Base-by-base conservation (phyloP, 2,329 filamentous ascomycete species). In the Penicillium sclerotiorum region DNA sequence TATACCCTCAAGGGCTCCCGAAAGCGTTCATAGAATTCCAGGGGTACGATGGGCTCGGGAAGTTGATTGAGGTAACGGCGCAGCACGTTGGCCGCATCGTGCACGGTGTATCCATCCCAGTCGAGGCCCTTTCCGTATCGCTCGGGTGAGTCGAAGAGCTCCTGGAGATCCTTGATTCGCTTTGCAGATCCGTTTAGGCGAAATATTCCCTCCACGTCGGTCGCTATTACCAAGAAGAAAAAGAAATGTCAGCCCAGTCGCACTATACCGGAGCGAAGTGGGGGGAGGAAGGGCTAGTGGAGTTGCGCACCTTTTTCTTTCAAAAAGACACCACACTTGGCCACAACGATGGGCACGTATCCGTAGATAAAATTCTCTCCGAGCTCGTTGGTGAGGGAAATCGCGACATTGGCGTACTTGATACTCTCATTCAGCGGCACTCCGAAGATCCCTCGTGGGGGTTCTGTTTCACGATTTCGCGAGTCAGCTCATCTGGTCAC, bases 281-380 rank as follows among this genome's bases (percentile, higher is more conserved):
- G n/a, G n/a, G n/a, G n/a, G n/a, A n/a, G 11, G 41, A 35, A 20
- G 15, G 15, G 33, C 11, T n/a, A 17, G n/a, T 38, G 17, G n/a
- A n/a, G n/a, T n/a, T n/a, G 50, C 82, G 59, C 72, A 96, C 94
- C 94, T 83, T 95, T 96, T 72, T 99, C 94, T 73, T 99, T 99
- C 59, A 99, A 72, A 61, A 92, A 99, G 4, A 99, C 92, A 55
- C 94, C 94, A 70, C 94, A 97, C 72, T 99, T 99, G 28, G 94
- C 94, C 46, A 99, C 93, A 36, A 99, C 93, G 58, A 99, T 97
- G 15, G 94, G 94, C 7, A 99, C 93, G 66, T 97, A 97, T 65
- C 94, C 94, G 71, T 97, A 99, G 46, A 97, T 96, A 71, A 96
- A 97, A 74, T 90, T 96, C 71, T 94, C 85, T 25, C 93, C 93